A percentile compares a stretch with the other conserved stretches of the same genome.
Evolutionary conservation across 345 rosid genomes (phyloP).

Genomic region (Sonneratia caseolaris): DNA sequence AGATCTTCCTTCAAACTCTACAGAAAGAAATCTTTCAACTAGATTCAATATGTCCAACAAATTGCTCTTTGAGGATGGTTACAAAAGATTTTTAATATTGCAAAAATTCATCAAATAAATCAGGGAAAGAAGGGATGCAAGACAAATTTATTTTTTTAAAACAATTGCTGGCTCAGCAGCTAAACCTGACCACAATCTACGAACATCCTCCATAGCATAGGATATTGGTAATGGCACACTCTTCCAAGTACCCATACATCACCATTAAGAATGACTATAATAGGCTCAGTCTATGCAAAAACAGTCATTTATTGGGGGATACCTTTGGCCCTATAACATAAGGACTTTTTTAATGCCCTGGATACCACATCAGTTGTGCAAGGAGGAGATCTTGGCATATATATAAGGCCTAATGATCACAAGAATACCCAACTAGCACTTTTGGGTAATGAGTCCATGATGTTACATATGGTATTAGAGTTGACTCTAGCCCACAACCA

Average conservation of each 20-base stretch:
- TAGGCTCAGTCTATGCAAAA: neutral
- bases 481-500: no score
- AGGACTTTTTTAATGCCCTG: neutral
- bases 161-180: neutral
- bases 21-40: conserved; percentile 10
- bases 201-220: neutral
- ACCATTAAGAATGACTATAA: neutral
- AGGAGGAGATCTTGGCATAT: no score
- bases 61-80: neutral
- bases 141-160: neutral
- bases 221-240: neutral
- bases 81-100: neutral
- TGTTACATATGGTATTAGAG: no score
- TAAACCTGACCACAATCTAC: neutral
- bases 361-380: no score
- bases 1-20: conserved; percentile 80
- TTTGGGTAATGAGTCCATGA: no score
- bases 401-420: no score
- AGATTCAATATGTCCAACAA: neutral
- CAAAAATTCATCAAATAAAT: neutral
- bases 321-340: neutral
- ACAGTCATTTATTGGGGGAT: neutral
- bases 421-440: no score
- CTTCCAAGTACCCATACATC: neutral
- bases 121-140: neutral